phyloP scores from a whole-genome alignment of 2,329 filamentous ascomycete species.

The Coniochaeta pulveracea region DNA sequence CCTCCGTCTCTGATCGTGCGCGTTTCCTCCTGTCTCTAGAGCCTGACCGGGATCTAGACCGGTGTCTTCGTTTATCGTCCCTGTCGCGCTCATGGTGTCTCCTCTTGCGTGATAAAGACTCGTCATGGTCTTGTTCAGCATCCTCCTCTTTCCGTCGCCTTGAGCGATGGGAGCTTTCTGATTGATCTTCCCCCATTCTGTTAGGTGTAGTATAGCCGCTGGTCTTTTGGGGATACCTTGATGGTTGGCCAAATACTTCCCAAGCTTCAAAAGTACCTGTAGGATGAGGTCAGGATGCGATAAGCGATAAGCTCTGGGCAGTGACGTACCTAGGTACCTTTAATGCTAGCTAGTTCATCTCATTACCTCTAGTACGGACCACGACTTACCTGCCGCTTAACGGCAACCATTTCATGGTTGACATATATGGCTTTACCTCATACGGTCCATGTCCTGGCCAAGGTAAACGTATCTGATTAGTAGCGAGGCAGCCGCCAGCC shows the following conservation, averaged over 20 bases:
- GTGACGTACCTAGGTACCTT: no score
- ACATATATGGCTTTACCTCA: no score
- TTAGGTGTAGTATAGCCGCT: not conserved
- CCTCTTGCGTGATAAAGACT: slow-evolving; percentile 5
- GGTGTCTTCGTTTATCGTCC: slow-evolving; percentile 5
- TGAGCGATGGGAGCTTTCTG: slow-evolving; percentile 7
- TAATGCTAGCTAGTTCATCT: no score
- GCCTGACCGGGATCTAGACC: slow-evolving; percentile 6
- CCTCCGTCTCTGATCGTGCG: slow-evolving; percentile 12
- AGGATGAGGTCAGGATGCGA: slow-evolving; percentile 3
- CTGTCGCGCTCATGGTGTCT: slow-evolving; percentile 8
- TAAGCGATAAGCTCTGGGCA: slow-evolving; percentile 3
- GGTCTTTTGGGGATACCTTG: not conserved
- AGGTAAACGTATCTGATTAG: no score
- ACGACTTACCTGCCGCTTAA: no score
- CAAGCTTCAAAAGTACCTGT: not conserved
- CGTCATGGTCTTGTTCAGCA: slow-evolving; percentile 4
- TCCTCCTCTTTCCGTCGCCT: slow-evolving; percentile 10
- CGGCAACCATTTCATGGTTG: no score
- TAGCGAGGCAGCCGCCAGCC: no score
- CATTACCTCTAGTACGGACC: no score
- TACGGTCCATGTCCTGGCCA: no score
- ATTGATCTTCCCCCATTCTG: slow-evolving; percentile 9
- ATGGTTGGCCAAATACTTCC: not conserved
- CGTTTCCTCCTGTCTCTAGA: slow-evolving; percentile 9